A percentile compares a stretch with the other conserved stretches of the same genome.
phyloP scores from a whole-genome alignment of 2,329 filamentous ascomycete genomes.

The Colletotrichum spaethianum region DNA sequence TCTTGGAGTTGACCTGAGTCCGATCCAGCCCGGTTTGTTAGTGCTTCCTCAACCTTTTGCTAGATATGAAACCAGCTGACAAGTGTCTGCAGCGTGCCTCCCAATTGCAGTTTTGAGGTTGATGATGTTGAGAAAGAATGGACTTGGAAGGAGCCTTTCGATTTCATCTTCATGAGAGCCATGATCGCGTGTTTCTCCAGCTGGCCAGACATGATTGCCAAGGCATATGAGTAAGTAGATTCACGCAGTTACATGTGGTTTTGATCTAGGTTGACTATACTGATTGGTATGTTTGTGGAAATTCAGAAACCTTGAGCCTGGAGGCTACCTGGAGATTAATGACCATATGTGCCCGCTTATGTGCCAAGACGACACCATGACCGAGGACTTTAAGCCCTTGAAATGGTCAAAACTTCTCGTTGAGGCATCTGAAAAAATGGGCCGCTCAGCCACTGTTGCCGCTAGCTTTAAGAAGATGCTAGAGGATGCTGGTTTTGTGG shows the following conservation, averaged over 20 bases:
- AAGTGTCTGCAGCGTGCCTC: conserved; percentile 50
- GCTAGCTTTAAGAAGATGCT: conserved; percentile 56
- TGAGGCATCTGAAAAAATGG: conserved; percentile 43
- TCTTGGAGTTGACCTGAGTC: conserved; percentile 50
- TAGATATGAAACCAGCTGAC: not conserved
- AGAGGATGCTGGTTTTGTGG: conserved; percentile 59
- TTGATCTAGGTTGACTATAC: not conserved
- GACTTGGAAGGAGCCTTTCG: conserved; percentile 50
- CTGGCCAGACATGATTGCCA: conserved; percentile 44
- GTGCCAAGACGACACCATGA: conserved; percentile 51
- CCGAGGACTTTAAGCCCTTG: conserved; percentile 45
- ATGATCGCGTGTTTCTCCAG: conserved; percentile 48
- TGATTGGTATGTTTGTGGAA: not conserved
- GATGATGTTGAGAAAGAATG: conserved; percentile 54
- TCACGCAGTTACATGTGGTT: conserved; percentile 40
- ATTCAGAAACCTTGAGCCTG: conserved; percentile 47
- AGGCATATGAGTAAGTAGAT: conserved; percentile 45
- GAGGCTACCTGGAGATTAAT: conserved; percentile 52
- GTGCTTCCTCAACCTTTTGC: conserved; percentile 36
- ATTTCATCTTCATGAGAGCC: conserved; percentile 52
- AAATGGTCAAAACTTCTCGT: conserved; percentile 51
- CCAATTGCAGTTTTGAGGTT: conserved; percentile 60
- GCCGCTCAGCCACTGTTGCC: not conserved
- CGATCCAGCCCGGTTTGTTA: conserved; percentile 52
- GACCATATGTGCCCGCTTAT: conserved; percentile 46